Percentiles rank a stretch among this genome's conserved stretches.
These are phyloP conservation scores for Halenospora varia DNA, from an alignment of 495 filamentous ascomycete species.

Conservation along the genomic window DNA sequence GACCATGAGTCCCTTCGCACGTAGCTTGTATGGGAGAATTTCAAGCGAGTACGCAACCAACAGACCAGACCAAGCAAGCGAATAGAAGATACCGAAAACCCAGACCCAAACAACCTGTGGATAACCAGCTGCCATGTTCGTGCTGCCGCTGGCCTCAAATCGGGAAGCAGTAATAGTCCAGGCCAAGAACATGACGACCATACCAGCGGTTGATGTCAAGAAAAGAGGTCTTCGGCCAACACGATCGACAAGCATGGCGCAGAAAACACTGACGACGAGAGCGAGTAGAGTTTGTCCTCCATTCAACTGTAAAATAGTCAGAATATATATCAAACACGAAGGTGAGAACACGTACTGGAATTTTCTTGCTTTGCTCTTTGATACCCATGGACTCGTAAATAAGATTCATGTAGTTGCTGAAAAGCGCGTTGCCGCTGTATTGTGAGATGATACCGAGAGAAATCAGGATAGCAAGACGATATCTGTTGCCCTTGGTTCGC, in stretches of 20 bases:
- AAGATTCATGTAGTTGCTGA: conserved; percentile 54
- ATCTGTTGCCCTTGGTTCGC: conserved; percentile 53
- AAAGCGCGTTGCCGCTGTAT: conserved; percentile 64
- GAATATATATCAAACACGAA: neutral
- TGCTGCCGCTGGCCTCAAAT: conserved; percentile 10
- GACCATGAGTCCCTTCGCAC: conserved; percentile 30
- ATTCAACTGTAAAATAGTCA: conserved; percentile 27
- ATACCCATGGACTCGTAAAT: conserved; percentile 50
- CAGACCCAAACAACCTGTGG: conserved; percentile 22
- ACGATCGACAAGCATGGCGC: conserved; percentile 32
- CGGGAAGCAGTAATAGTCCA: conserved; percentile 23
- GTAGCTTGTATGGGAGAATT: conserved; percentile 33
- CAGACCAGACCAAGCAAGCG: conserved; percentile 32
- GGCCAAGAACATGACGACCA: conserved; percentile 22
- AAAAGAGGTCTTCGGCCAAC: conserved; percentile 25
- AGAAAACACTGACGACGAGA: conserved; percentile 19
- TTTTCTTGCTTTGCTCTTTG: conserved; percentile 44
- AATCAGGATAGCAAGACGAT: conserved; percentile 53
- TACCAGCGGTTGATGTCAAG: conserved; percentile 23
- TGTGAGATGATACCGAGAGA: conserved; percentile 62
- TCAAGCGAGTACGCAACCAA: conserved; percentile 37
- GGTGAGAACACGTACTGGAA: conserved; percentile 37
- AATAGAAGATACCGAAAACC: conserved; percentile 47
- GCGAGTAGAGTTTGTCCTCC: conserved; percentile 17
- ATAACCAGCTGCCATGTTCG: conserved; percentile 29